These are phyloP conservation scores for Moesziomyces globuligerus DNA, from an alignment of 1,284 basidiomycete genomes.

Conservation along the genomic window DNA sequence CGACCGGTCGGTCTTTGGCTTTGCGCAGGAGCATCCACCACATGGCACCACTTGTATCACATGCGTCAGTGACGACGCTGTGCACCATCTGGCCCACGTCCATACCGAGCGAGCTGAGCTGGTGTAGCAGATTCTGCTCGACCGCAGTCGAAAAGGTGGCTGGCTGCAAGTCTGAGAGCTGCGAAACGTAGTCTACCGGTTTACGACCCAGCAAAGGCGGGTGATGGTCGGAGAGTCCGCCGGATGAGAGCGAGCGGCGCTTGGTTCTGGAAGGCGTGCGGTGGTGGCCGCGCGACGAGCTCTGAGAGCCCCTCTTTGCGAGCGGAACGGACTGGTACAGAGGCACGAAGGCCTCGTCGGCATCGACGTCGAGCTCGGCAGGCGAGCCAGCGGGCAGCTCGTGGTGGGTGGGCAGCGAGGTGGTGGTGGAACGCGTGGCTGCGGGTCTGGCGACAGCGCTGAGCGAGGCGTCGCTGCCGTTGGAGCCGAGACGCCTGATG, in stretches of 20 bases:
- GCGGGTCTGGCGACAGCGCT: slow-evolving; percentile 15
- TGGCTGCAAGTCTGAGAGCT: slow-evolving; percentile 78
- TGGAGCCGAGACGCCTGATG: slow-evolving; percentile 63
- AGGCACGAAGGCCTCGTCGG: slow-evolving; percentile 16
- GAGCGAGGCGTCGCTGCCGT: slow-evolving; percentile 49
- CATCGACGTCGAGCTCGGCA: slow-evolving; percentile 2
- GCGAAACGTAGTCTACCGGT: slow-evolving; percentile 74
- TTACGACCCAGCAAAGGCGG: slow-evolving; percentile 42
- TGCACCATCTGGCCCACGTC: slow-evolving; percentile 95
- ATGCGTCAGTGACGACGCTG: slow-evolving; percentile 88
- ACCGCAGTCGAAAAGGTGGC: slow-evolving; percentile 82
- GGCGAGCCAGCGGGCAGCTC: slow-evolving; percentile 26
- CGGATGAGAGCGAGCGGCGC: slow-evolving; percentile 79
- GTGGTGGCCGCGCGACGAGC: slow-evolving; percentile 68
- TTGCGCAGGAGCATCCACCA: slow-evolving; percentile 96
- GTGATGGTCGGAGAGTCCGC: slow-evolving; percentile 62
- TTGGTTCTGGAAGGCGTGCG: slow-evolving; percentile 94
- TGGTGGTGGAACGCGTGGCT: slow-evolving; percentile 26
- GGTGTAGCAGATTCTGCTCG: slow-evolving; percentile 83
- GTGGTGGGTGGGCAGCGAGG: slow-evolving; percentile 52
- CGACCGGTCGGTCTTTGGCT: slow-evolving; percentile 72
- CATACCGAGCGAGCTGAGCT: slow-evolving; percentile 80
- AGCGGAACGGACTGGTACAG: slow-evolving; percentile 36
- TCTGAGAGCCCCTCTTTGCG: slow-evolving; percentile 41
- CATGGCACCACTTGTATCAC: slow-evolving; percentile 86